phyloP scores from a whole-genome alignment of 441 rosid genomes.

The Kokia cookei region DNA sequence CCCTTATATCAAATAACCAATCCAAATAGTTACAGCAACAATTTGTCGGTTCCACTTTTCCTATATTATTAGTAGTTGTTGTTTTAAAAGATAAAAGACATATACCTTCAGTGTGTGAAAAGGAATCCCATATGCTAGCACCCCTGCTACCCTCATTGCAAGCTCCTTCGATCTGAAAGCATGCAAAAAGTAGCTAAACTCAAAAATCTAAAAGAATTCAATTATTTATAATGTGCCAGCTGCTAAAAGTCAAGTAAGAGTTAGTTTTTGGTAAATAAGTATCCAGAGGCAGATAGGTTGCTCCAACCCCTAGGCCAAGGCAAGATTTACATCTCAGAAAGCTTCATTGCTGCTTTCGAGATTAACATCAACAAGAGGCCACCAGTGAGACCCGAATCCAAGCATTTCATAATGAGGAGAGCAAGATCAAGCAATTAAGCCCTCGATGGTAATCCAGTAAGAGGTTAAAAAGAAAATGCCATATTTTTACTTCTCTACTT shows the following conservation, averaged over 20 bases:
- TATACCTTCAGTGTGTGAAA: conserved; percentile 58
- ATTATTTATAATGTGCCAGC: background rate
- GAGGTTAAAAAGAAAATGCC: background rate
- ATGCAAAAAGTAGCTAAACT: background rate
- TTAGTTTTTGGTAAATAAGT: background rate
- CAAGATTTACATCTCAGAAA: background rate
- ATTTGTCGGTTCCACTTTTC: background rate
- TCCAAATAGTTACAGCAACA: background rate
- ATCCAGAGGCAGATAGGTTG: background rate
- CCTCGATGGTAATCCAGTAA: background rate
- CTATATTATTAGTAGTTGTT: background rate
- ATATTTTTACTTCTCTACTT: background rate
- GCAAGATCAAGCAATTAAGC: background rate
- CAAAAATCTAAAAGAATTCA: background rate
- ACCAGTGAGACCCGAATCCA: background rate
- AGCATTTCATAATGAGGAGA: background rate
- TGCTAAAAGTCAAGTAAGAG: background rate
- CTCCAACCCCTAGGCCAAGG: background rate
- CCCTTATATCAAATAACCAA: background rate
- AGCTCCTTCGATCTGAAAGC: conserved; percentile 80
- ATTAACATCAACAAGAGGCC: background rate
- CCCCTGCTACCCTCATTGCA: conserved; percentile 72
- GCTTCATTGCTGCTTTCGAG: background rate
- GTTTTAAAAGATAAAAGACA: background rate
- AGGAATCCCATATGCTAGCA: conserved; percentile 84